A percentile compares a stretch with the other conserved stretches of the same genome.
Evolutionary conservation across 176 grass and related monocot species (phyloP).

Genomic region (Aegilops umbellulata): DNA sequence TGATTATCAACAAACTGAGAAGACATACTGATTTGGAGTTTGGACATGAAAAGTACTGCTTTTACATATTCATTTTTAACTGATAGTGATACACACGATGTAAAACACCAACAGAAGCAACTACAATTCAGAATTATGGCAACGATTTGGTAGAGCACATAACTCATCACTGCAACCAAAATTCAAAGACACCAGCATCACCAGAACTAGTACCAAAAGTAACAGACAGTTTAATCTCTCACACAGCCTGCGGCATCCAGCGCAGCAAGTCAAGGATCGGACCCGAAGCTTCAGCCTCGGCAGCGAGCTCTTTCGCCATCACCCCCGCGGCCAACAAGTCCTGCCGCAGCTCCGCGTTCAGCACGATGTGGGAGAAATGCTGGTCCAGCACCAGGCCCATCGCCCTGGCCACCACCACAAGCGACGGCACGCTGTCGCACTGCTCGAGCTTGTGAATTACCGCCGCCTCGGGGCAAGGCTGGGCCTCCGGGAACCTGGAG

Average conservation of each 20-base stretch:
- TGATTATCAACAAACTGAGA: no score
- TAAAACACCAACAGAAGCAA: not conserved
- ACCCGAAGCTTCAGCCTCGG: slow-evolving; percentile 44
- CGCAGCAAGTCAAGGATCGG: slow-evolving; percentile 46
- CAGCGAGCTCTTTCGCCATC: slow-evolving; percentile 40
- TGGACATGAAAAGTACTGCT: not conserved
- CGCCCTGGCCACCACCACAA: slow-evolving; percentile 39
- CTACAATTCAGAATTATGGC: not conserved
- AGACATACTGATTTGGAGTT: not conserved
- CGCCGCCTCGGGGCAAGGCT: not conserved
- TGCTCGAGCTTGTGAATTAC: slow-evolving; percentile 35
- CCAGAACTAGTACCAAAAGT: not conserved
- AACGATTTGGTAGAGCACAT: not conserved
- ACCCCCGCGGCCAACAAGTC: slow-evolving; percentile 39
- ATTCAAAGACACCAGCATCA: not conserved
- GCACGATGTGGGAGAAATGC: slow-evolving; percentile 75
- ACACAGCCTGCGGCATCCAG: slow-evolving; percentile 42
- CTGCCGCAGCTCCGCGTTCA: slow-evolving; percentile 58
- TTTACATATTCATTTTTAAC: not conserved
- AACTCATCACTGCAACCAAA: slow-evolving; percentile 13
- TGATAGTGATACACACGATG: not conserved
- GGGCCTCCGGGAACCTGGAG: slow-evolving; percentile 46
- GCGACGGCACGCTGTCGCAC: slow-evolving; percentile 13
- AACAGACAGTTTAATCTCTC: not conserved
- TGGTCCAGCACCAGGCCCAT: slow-evolving; percentile 67